Evolutionary conservation across 441 rosid species (phyloP), one percentile per base, ranked within the genome.

Genomic region (Macaranga tanarius): DNA sequence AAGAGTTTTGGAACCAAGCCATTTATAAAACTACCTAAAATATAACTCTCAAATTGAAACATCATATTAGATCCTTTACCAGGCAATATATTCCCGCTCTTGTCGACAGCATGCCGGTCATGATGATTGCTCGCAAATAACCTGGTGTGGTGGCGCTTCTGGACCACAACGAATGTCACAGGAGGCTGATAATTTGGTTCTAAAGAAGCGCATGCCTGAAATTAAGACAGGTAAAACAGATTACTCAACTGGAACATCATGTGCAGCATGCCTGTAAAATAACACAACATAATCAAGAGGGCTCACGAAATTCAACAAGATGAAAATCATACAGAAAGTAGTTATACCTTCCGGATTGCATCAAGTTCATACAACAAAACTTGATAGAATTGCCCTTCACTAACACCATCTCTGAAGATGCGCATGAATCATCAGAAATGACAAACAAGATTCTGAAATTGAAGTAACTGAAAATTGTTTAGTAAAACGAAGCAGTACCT

Each of bases 101-200:
- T 88, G 75, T 91, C 97, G 47, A 90, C 91, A 58, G 97, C 80
- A 72, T 79, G 78, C 26, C 90, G 88, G 67, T 95, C 93, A 12
- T 52, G 63, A 68, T 95, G 99, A 77, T 91, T 79, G 66, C 89
- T 84, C 28, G 99, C 98, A 79, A 95, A 95, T 80, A 92, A 83
- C 82, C 99, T 90, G 8, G 99, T 95, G 79, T 95, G 99, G 70
- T 92, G 99, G 61, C 98, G 97, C 86, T 92, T 95, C 84, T 95
- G 99, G 79, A 95, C 99, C 77, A 95, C 99, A 57, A 92, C 97
- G 82, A 95, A 95, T 17, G 99, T 95, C 57, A 92, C 97, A 0
- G 96, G 92, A 70, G 99, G 99, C 90, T 95, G 97, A 86, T 95
- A 95, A 71, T 88, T 89, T 51, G 96, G 90, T 82, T 90, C 95